phyloP scores from a whole-genome alignment of 2,329 filamentous ascomycete species.

The Trichophyton benhamiae region DNA sequence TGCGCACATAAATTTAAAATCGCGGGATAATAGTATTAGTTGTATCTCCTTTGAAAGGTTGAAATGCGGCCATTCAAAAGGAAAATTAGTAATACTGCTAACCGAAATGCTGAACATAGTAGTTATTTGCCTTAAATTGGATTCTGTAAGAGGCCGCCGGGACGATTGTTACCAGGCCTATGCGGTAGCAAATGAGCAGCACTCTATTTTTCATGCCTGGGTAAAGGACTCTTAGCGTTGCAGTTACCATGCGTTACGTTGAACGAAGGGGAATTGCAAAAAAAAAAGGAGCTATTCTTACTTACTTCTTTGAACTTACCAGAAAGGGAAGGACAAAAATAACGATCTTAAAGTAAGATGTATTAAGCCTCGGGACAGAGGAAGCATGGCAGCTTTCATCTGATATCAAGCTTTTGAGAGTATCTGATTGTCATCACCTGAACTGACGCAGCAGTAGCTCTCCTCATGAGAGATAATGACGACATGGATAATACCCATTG shows the following conservation, averaged over 20 bases:
- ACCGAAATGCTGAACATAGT: too few relatives aligned
- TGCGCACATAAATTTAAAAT: too few relatives aligned
- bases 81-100: background rate
- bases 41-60: background rate
- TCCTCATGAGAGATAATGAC: background rate
- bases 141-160: too few relatives aligned
- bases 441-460: background rate
- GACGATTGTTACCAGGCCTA: background rate
- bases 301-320: background rate
- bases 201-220: background rate
- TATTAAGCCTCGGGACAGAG: conserved; percentile 2
- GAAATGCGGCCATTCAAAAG: background rate
- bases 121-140: too few relatives aligned
- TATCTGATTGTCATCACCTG: background rate
- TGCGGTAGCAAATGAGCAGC: background rate
- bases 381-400: background rate
- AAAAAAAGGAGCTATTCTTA: background rate
- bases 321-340: background rate
- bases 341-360: background rate
- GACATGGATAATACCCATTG: conserved; percentile 1
- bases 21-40: background rate
- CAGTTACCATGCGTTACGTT: conserved; percentile 1
- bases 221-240: background rate
- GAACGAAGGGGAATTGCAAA: background rate
- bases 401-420: conserved; percentile 1